Conservation (phyloP, 2,329 filamentous ascomycete genomes). For the Claviceps sp. region DNA sequence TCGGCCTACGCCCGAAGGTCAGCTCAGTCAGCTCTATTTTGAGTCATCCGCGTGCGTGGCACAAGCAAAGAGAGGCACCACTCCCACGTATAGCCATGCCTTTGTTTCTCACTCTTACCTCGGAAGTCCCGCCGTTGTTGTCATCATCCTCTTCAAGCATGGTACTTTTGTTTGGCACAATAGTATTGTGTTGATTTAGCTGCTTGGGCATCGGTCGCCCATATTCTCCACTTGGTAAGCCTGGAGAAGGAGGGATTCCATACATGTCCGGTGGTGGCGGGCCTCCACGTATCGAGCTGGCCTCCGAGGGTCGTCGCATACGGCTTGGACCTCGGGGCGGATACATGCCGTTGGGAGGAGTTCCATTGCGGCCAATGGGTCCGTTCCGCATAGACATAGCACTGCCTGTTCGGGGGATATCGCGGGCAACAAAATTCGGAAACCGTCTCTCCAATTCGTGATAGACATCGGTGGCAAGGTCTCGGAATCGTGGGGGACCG, state of each 20-base stretch:
- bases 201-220: constrained; percentile 74
- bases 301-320: constrained; percentile 45
- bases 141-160: constrained; percentile 95
- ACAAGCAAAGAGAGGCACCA: not conserved
- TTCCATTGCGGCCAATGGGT: constrained; percentile 45
- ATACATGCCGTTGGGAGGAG: constrained; percentile 42
- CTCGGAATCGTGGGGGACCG: constrained; percentile 73
- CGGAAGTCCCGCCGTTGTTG: constrained; percentile 23
- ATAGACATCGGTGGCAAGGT: constrained; percentile 90
- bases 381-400: constrained; percentile 49
- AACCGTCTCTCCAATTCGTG: constrained; percentile 87
- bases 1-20: constrained; percentile 36
- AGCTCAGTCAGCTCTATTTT: not conserved
- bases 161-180: constrained; percentile 93
- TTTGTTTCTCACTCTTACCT: constrained; percentile 20
- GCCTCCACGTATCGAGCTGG: constrained; percentile 41
- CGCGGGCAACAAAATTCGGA: constrained; percentile 60
- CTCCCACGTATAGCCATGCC: not conserved
- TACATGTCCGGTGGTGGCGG: constrained; percentile 31
- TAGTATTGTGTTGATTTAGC: constrained; percentile 79
- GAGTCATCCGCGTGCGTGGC: not conserved
- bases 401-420: constrained; percentile 57
- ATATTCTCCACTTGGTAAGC: constrained; percentile 47
- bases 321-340: constrained; percentile 39
- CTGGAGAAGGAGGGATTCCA: constrained; percentile 46